Base-by-base conservation (phyloP, 768 basidiomycete species). In the Tylopilus balloui region DNA sequence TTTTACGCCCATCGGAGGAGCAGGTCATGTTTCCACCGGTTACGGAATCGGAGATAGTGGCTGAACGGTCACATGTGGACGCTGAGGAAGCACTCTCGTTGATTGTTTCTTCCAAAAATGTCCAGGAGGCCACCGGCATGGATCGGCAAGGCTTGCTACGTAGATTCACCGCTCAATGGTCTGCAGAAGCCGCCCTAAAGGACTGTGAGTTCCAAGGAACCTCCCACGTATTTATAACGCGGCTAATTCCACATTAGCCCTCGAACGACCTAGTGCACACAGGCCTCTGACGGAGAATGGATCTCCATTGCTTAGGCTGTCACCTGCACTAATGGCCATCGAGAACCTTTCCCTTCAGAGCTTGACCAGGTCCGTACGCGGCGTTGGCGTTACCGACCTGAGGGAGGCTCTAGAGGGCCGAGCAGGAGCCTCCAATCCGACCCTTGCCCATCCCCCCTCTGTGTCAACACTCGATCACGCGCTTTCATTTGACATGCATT, bases 281-380 rank as follows among this genome's bases (percentile, higher is more conserved):
- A 83, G 90, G 19, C 76, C 79, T 19, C 75, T 85, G 20, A 79
- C 79, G 47, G 87, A 91, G 56, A 81, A 81, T 13, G 70, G 85
- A 34, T 81, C 86, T 2, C 85, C 88, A 3, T 75, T 92, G 36
- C 76, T 90, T 45, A 88, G 83, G 62, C 80, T 92, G 28, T 86
- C 89, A 6, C 89, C 89, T 28, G 83, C 86, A 14, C 72, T 95
- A 53, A 95, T 93, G 89, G 84, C 88, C 56, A 88, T 89, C 45
- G 88, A 93, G 59, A 95, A 95, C 64, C 73, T 90, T 28, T 95
- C 93, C 6, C 73, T 92, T 48, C 88, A 89, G 63, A 92, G 89
- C 60, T 69, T 95, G 48, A 79, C 86, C 17, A 79, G 88, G 48
- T 87, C 88, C 4, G 80, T 80, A 3, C 78, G 86, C 50, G 85